These are phyloP conservation scores for Kalmusia sp. DNA, from an alignment of 2,329 filamentous ascomycete species.

Conservation along the genomic window DNA sequence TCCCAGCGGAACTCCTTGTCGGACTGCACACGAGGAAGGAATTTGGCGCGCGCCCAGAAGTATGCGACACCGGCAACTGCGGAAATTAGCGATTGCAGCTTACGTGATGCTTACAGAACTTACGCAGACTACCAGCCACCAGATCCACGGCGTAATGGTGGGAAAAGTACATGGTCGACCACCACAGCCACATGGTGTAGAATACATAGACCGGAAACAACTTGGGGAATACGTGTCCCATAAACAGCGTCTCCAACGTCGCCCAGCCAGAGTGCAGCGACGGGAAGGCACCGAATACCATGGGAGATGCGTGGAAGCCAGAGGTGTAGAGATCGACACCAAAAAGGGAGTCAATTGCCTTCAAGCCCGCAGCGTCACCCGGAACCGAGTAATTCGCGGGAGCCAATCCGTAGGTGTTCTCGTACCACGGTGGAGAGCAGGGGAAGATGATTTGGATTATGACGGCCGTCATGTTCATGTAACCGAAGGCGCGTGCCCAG, in stretches of 20 bases:
- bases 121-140: conserved; percentile 77
- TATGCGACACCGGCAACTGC: conserved; percentile 73
- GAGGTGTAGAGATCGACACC: conserved; percentile 93
- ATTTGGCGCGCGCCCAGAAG: conserved; percentile 81
- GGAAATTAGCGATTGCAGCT: conserved; percentile 28
- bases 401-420: conserved; percentile 88
- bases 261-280: conserved; percentile 90
- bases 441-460: conserved; percentile 89
- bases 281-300: conserved; percentile 95
- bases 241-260: conserved; percentile 87
- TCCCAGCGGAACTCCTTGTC: conserved; percentile 93
- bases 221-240: conserved; percentile 89
- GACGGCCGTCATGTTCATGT: conserved; percentile 89
- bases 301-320: conserved; percentile 85
- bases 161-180: conserved; percentile 97
- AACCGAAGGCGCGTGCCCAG: conserved; percentile 87
- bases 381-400: conserved; percentile 92
- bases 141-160: conserved; percentile 97
- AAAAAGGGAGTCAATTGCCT: conserved; percentile 87
- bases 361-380: conserved; percentile 87
- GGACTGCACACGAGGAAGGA: conserved; percentile 79
- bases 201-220: conserved; percentile 79
- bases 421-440: conserved; percentile 96
- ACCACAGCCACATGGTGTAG: conserved; percentile 95
- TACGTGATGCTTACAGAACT: conserved; percentile 14